Conservation (phyloP, 805 yeast species). For the Lachancea thermotolerans region DNA sequence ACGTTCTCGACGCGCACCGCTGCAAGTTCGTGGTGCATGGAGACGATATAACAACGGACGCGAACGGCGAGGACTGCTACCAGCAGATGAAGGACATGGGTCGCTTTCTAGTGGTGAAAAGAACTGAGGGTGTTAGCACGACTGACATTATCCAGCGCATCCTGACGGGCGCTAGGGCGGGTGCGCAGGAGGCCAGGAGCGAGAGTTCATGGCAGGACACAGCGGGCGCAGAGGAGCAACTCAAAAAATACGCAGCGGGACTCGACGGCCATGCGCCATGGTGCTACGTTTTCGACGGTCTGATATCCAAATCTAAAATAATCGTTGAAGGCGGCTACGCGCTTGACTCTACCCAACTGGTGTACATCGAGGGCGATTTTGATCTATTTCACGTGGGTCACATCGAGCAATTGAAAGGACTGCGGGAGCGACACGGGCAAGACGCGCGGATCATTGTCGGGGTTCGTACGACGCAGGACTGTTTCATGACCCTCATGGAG, state of each 20-base stretch:
- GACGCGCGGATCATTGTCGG: conserved; percentile 52
- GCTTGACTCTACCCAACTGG: conserved; percentile 11
- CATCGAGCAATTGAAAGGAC: conserved; percentile 57
- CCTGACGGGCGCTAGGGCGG: conserved; percentile 34
- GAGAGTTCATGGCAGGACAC: too few relatives aligned
- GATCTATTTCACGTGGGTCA: conserved; percentile 94
- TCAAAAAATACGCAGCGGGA: conserved; percentile 50
- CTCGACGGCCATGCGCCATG: conserved; percentile 46
- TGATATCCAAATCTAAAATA: conserved; percentile 33
- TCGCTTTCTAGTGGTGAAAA: conserved; percentile 81
- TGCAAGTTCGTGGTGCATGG: conserved; percentile 97
- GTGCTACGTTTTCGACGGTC: conserved; percentile 48
- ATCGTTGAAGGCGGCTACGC: conserved; percentile 19
- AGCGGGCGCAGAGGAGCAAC: too few relatives aligned
- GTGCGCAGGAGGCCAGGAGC: too few relatives aligned
- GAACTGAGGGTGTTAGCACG: conserved; percentile 91
- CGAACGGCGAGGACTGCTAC: conserved; percentile 91
- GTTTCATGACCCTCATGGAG: conserved; percentile 84
- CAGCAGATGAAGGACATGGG: conserved; percentile 75
- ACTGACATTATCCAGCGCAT: conserved; percentile 91
- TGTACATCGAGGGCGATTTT: conserved; percentile 75
- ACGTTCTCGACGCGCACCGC: conserved; percentile 61
- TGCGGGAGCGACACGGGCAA: conserved; percentile 28
- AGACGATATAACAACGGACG: conserved; percentile 95
- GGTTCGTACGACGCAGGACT: conserved; percentile 59